A percentile compares a stretch with the other conserved stretches of the same genome.
phyloP scores from a whole-genome alignment of 1,284 basidiomycete genomes.

The Trichosporon sp. region DNA sequence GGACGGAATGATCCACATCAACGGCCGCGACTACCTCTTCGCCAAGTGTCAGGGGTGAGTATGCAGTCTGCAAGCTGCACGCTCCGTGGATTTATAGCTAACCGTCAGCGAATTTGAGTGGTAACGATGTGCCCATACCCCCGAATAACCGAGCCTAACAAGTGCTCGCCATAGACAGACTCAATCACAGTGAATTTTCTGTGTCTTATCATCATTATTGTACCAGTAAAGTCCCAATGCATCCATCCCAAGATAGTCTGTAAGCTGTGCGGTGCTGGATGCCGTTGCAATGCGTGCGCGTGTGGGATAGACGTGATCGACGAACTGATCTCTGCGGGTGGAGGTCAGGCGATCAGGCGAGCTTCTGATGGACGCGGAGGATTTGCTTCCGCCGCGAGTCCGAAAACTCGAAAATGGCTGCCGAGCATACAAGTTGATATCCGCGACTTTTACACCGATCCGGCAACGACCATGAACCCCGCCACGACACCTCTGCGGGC shows the following conservation, averaged over 20 bases:
- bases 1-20: constrained; percentile 96
- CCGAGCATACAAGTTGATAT: background rate
- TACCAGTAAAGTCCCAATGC: background rate
- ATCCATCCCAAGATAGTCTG: background rate
- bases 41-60: constrained; percentile 69
- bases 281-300: background rate
- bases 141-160: background rate
- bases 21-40: constrained; percentile 96
- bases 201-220: constrained; percentile 5
- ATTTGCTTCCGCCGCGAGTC: background rate
- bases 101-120: constrained; percentile 35
- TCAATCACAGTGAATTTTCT: background rate
- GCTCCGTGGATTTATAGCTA: background rate
- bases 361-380: background rate
- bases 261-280: background rate
- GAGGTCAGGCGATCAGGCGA: background rate
- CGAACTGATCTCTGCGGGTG: background rate
- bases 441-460: background rate
- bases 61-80: background rate
- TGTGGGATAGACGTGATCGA: too few relatives aligned
- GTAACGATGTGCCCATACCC: constrained; percentile 12
- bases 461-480: constrained; percentile 1
- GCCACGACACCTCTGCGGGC: background rate
- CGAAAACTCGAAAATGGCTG: constrained; percentile 3
- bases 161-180: background rate